Percentiles rank a stretch among this genome's conserved stretches.
Evolutionary conservation across 2,329 filamentous ascomycete genomes (phyloP).

Genomic region (Trichoderma asperellum): DNA sequence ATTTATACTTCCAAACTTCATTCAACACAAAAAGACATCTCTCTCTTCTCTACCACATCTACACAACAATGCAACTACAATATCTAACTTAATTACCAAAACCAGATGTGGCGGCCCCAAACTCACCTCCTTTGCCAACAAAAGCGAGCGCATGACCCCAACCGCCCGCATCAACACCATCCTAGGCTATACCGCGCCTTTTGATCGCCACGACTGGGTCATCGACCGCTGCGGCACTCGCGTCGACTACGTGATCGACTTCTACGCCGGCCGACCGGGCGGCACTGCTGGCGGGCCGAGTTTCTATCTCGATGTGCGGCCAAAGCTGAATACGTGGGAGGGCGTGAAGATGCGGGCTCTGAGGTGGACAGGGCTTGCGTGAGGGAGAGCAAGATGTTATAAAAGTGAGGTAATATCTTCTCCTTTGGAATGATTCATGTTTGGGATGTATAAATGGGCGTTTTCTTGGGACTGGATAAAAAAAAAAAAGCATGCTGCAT

Average conservation of each 20-base stretch:
- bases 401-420: background rate
- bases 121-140: slow-evolving; percentile 81
- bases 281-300: slow-evolving; percentile 50
- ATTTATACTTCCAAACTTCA: background rate
- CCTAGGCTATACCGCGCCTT: slow-evolving; percentile 87
- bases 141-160: slow-evolving; percentile 72
- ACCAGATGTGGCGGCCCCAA: slow-evolving; percentile 71
- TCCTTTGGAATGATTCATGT: slow-evolving; percentile 10
- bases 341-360: slow-evolving; percentile 68
- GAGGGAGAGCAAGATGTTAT: background rate
- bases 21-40: background rate
- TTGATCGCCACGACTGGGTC: slow-evolving; percentile 97
- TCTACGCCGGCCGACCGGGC: slow-evolving; percentile 73
- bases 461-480: background rate
- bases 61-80: too few species aligned
- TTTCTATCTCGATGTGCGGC: slow-evolving; percentile 70
- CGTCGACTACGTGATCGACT: slow-evolving; percentile 97
- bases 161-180: slow-evolving; percentile 80
- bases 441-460: background rate
- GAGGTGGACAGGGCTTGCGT: slow-evolving; percentile 56
- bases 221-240: slow-evolving; percentile 85
- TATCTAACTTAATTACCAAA: slow-evolving; percentile 33
- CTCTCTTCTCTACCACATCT: too few species aligned
- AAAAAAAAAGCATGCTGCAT: background rate
- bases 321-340: slow-evolving; percentile 70